Evolutionary conservation across 495 filamentous ascomycete genomes (phyloP).

Genomic region (Parmelia sp.): DNA sequence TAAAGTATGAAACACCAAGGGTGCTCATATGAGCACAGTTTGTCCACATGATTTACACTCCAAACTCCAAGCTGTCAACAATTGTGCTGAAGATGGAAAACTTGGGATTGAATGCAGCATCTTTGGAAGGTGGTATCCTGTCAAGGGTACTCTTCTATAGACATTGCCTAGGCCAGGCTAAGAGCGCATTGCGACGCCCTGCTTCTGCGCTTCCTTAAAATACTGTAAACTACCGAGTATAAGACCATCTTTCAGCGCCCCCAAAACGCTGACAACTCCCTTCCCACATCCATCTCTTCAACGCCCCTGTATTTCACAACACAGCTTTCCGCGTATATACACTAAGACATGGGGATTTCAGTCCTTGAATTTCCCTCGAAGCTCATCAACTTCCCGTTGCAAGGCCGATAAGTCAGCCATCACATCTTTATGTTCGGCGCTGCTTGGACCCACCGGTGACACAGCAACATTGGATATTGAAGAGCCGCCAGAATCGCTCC

Average conservation of each 20-base stretch:
- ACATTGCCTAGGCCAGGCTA: neutral
- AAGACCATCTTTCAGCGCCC: conserved; percentile 1
- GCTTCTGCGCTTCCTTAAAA: neutral
- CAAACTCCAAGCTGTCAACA: neutral
- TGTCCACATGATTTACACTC: too few relatives aligned
- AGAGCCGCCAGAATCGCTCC: conserved; percentile 27
- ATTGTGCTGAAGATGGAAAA: neutral
- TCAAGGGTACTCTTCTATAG: neutral
- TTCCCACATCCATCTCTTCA: neutral
- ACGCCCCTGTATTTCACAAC: conserved; percentile 3
- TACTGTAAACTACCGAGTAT: neutral
- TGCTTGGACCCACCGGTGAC: conserved; percentile 4
- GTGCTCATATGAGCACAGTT: too few relatives aligned
- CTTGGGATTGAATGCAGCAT: neutral
- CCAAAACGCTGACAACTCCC: neutral
- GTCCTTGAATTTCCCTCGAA: conserved; percentile 47
- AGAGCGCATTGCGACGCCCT: neutral
- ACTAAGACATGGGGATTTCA: neutral
- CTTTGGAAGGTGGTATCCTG: neutral
- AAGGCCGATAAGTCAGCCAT: conserved; percentile 61
- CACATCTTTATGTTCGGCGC: conserved; percentile 44
- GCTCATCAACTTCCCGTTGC: conserved; percentile 66
- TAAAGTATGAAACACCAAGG: too few relatives aligned
- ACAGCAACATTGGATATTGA: conserved; percentile 20
- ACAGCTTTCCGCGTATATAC: neutral